phyloP scores from a whole-genome alignment of 768 basidiomycete genomes.

The Suillus fuscotomentosus region DNA sequence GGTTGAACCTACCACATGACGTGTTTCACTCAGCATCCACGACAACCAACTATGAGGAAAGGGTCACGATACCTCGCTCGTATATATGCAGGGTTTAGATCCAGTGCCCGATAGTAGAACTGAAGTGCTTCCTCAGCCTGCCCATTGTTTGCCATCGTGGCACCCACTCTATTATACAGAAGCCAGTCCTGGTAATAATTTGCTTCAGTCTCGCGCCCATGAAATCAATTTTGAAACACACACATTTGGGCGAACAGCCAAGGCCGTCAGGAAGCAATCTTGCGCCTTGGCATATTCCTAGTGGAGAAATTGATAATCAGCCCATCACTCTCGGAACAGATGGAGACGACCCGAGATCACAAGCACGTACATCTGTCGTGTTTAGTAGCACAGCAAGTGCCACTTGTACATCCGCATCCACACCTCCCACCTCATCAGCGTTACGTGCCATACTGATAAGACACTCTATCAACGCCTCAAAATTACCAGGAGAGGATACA shows the following conservation, averaged over 20 bases:
- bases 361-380: constrained; percentile 69
- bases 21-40: background rate
- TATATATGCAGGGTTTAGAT: constrained; percentile 87
- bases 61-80: constrained; percentile 64
- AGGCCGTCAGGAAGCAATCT: constrained; percentile 90
- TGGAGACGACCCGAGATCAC: background rate
- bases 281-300: constrained; percentile 90
- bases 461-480: constrained; percentile 62
- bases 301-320: constrained; percentile 6
- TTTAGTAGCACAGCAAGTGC: constrained; percentile 93
- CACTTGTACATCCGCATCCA: constrained; percentile 95
- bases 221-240: constrained; percentile 13
- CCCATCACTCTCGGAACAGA: background rate
- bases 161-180: constrained; percentile 91
- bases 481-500: constrained; percentile 29
- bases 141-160: constrained; percentile 90
- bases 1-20: constrained; percentile 67
- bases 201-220: background rate
- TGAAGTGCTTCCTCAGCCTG: constrained; percentile 76
- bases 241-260: constrained; percentile 87
- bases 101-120: constrained; percentile 84
- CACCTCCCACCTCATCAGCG: constrained; percentile 45
- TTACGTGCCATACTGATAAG: constrained; percentile 79
- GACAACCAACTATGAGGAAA: background rate
- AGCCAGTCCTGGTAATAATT: constrained; percentile 70